Conservation (phyloP, 306 rosid species). For the Lathyrus aphaca region DNA sequence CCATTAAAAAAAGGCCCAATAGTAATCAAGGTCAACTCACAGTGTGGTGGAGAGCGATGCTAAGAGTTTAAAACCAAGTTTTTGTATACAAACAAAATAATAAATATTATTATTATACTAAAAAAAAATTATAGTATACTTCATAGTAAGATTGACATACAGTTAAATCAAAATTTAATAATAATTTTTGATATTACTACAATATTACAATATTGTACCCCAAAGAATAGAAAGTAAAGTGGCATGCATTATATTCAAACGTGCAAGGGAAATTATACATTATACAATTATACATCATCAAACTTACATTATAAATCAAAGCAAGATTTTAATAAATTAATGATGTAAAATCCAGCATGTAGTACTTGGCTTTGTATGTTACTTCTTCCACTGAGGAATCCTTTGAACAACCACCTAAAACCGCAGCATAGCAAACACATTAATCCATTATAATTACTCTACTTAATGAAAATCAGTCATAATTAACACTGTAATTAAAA, state of each 20-base stretch:
- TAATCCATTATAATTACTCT: background rate
- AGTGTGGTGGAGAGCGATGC: no score
- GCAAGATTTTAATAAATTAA: constrained; percentile 15
- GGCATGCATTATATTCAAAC: constrained; percentile 16
- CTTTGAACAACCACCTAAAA: constrained; percentile 54
- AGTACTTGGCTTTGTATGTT: constrained; percentile 24
- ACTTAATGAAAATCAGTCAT: background rate
- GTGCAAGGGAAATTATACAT: background rate
- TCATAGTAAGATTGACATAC: no score
- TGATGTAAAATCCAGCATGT: constrained; percentile 17
- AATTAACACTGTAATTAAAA: background rate
- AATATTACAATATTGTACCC: background rate
- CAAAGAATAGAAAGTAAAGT: constrained; percentile 6
- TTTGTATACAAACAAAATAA: no score
- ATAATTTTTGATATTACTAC: no score
- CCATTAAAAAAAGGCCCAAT: no score
- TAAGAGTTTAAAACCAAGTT: no score
- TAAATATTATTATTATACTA: no score
- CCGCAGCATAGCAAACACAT: constrained; percentile 23
- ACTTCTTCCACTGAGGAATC: constrained; percentile 57
- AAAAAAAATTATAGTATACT: no score
- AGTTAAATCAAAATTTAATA: no score
- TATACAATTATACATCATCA: constrained; percentile 11
- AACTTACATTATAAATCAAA: constrained; percentile 15
- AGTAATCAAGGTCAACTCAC: no score